Conservation (phyloP, 768 basidiomycete species). For the Pleurotus sapidus region DNA sequence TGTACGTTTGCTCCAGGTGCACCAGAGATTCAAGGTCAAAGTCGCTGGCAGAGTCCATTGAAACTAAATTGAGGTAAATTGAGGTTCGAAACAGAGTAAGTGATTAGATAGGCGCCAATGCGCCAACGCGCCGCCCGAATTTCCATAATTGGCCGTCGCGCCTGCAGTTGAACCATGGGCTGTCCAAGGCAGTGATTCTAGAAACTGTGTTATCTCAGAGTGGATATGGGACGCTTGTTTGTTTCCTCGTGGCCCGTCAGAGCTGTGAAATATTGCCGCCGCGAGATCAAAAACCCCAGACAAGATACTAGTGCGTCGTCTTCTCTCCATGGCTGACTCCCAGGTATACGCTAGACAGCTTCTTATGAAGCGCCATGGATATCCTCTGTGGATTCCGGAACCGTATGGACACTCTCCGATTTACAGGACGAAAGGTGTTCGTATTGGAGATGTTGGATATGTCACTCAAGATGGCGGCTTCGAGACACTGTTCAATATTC, state of each 20-base stretch:
- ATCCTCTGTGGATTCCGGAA: slow-evolving; percentile 31
- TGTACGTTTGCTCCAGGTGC: slow-evolving; percentile 62
- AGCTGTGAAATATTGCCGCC: too few relatives aligned
- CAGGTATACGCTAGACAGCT: slow-evolving; percentile 8
- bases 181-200: too few relatives aligned
- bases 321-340: not conserved
- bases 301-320: not conserved
- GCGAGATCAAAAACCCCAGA: too few relatives aligned
- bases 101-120: not conserved
- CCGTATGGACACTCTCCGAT: slow-evolving; percentile 18
- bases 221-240: too few relatives aligned
- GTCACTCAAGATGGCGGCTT: slow-evolving; percentile 20
- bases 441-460: slow-evolving; percentile 20
- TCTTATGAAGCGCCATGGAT: slow-evolving; percentile 18
- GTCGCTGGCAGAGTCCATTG: slow-evolving; percentile 15
- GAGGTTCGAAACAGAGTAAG: not conserved
- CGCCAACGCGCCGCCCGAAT: too few relatives aligned
- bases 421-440: slow-evolving; percentile 18
- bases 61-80: not conserved
- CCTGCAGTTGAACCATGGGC: too few relatives aligned
- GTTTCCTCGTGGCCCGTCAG: too few relatives aligned
- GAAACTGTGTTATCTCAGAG: too few relatives aligned
- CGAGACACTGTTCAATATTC: slow-evolving; percentile 18
- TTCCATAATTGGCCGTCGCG: too few relatives aligned
- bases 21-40: slow-evolving; percentile 62